Base-by-base conservation (phyloP, 2,329 filamentous ascomycete genomes). In the Eurotiales sp. region DNA sequence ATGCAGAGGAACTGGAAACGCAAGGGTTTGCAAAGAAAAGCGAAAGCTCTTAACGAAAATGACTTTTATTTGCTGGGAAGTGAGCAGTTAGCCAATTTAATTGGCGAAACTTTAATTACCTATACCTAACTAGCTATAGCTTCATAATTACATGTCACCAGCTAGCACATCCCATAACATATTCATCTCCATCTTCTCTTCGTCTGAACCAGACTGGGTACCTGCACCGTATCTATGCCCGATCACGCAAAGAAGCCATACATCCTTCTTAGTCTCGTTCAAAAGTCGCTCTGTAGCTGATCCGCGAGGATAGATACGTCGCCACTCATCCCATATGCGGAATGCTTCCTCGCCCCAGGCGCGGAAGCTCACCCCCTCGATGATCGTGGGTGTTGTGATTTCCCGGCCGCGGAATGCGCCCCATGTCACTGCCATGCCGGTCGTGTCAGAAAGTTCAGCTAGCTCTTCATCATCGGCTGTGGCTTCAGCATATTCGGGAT, bases 321-420 rank as follows among this genome's bases (percentile, higher is more conserved):
- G 85, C 93, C 93, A 99, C 74, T 97, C 93, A 37, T 78, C 81
- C 88, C 92, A 97, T 63, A 97, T 96, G 27, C 86, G 87, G 73
- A 93, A 99, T 1, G 93, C 92, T 77, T 99, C 93, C 65, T 97
- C 93, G 52, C 84, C 82, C 93, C 93, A 99, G 7, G 91, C 90
- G 56, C 84, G 80, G 78, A 97, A 97, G 66, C 88, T 93, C 46
- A 96, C 89, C 60, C 91, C 88, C 68, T 97, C 92, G 62, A 97
- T 95, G 64, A 97, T 97, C 1, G 92, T 97, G 3, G 92, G 92
- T 19, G 91, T 95, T 52, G 95, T 82, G 64, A 97, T 97, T 70
- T 97, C 92, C 72, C 96, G 96, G 37, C 90, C 90, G 0, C 88
- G 87, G 72, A 97, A 97, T 1, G 90, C 89, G 46, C 92, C 92